phyloP scores from a whole-genome alignment of 2,329 filamentous ascomycete genomes.

The Clonostachys rhizophaga region DNA sequence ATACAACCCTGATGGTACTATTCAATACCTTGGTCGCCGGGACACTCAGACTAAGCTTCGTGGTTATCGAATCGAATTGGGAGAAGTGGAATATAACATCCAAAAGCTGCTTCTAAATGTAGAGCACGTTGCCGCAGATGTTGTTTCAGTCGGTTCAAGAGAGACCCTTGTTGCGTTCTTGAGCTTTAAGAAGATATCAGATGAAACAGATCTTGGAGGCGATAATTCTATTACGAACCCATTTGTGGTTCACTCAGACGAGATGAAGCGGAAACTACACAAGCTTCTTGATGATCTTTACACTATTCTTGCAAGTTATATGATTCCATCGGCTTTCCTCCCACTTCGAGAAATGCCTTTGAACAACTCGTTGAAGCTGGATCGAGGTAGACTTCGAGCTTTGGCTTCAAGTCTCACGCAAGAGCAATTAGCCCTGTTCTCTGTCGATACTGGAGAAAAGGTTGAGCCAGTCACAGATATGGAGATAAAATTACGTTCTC shows the following conservation, averaged over 20 bases:
- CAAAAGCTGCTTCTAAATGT: neutral
- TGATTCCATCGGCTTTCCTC: slow-evolving; percentile 7
- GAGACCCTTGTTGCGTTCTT: neutral
- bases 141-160: neutral
- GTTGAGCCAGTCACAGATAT: slow-evolving; percentile 1
- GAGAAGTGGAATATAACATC: slow-evolving; percentile 7
- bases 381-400: slow-evolving; percentile 1
- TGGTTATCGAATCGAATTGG: slow-evolving; percentile 44
- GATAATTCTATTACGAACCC: too few relatives aligned
- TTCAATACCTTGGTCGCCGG: slow-evolving; percentile 1
- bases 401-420: slow-evolving; percentile 1
- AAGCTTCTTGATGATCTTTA: neutral
- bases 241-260: too few relatives aligned
- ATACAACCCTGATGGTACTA: slow-evolving; percentile 2
- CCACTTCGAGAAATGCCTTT: slow-evolving; percentile 1
- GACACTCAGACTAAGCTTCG: slow-evolving; percentile 40
- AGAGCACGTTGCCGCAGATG: slow-evolving; percentile 1
- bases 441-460: neutral
- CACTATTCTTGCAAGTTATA: slow-evolving; percentile 1
- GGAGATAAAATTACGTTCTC: slow-evolving; percentile 1
- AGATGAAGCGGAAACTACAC: too few relatives aligned
- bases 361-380: slow-evolving; percentile 5
- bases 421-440: neutral
- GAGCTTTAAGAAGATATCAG: neutral
- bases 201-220: neutral